Base-by-base conservation (phyloP, 2,329 filamentous ascomycete genomes). In the Verticillium longisporum region DNA sequence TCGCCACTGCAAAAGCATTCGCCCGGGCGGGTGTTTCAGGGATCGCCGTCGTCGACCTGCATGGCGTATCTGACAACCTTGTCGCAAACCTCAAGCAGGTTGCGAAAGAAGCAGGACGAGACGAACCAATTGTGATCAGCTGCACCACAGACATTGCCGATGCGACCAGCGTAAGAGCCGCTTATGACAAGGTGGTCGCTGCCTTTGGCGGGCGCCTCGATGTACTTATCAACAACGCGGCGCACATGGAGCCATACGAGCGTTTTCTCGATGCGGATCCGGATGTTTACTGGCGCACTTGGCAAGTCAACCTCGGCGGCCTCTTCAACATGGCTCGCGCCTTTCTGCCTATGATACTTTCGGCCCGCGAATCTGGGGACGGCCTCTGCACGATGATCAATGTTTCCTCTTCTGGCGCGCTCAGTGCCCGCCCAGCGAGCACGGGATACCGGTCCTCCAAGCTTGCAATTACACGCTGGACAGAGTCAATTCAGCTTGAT, bases 271-370 rank as follows among this genome's bases (percentile, higher is more conserved):
- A 69, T 50, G 63, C 65, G 5, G 63, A 69, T 18, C 58, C 63
- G 4, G 56, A 59, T 13, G 50, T 60, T 0, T 67, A 63, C 61
- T 69, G 68, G 66, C 58, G 60, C 11, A 68, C 66, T 15, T 62
- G 64, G 61, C 61, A 67, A 57, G 65, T 69, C 21, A 67, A 68
- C 54, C 13, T 69, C 36, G 61, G 60, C 36, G 65, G 66, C 3
- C 62, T 64, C 50, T 62, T 64, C 38, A 64, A 65, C 50, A 63
- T 63, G 64, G 63, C 60, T 37, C 64, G 63, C 14, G 56, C 62
- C 37, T 66, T 68, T 36, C 54, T 68, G 1, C 66, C 66, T 7
- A 57, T 67, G 54, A 61, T 62, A 10, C 61, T 69, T 6, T 38
- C 59, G 3, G 60, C 58, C 7, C 60, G 59, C 1, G 58, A 55